Conservation (phyloP, 257 asterid species). For the Capsicum chinense region DNA sequence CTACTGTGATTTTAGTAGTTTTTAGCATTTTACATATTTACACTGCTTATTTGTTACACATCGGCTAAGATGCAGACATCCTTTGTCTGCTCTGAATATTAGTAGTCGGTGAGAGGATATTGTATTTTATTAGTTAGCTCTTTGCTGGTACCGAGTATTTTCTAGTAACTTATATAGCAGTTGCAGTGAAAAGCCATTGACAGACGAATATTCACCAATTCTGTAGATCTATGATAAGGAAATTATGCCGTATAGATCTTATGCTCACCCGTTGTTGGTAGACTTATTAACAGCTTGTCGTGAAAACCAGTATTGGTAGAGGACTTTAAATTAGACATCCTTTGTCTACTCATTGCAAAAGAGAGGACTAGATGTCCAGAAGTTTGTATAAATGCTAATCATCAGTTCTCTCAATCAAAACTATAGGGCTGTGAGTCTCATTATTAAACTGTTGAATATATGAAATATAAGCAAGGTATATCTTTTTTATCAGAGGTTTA, state of each 20-base stretch:
- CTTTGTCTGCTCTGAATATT: no score
- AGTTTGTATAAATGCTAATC: background rate
- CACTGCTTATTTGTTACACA: no score
- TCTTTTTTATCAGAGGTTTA: background rate
- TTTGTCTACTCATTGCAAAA: constrained; percentile 19
- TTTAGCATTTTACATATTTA: no score
- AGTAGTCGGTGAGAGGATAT: no score
- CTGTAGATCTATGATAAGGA: background rate
- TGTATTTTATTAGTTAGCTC: no score
- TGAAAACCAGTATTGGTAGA: background rate
- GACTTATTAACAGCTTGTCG: background rate
- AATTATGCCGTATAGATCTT: background rate
- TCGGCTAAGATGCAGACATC: no score
- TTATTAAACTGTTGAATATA: background rate
- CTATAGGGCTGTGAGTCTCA: background rate
- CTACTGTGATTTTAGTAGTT: no score
- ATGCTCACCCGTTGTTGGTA: background rate
- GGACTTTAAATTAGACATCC: background rate
- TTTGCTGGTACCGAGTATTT: no score
- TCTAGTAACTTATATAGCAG: no score
- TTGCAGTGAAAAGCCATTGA: no score
- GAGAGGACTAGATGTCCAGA: background rate
- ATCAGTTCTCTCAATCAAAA: background rate
- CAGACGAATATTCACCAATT: no score
- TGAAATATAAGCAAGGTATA: background rate